Evolutionary conservation across 177 flowering plant species (phyloP).

Genomic region (Telopea speciosissima): DNA sequence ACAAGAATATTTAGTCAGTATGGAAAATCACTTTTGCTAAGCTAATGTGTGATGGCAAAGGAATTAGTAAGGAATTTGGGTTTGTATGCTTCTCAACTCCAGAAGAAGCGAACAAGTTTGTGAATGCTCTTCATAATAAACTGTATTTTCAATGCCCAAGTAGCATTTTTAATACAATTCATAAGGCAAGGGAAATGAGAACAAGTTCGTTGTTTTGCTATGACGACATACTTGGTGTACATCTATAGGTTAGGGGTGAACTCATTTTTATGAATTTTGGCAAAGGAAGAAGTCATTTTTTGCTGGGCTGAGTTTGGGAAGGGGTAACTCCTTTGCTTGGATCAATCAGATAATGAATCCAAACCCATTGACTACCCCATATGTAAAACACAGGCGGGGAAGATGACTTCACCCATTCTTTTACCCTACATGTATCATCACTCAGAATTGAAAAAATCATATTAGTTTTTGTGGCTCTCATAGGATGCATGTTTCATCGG

Average conservation of each 20-base stretch:
- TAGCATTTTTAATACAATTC: neutral
- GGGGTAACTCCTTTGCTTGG: neutral
- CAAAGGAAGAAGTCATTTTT: neutral
- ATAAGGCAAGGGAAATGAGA: too few relatives aligned
- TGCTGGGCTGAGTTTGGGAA: neutral
- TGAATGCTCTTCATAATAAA: constrained; percentile 61
- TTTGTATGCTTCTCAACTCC: constrained; percentile 85
- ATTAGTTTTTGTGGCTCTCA: neutral
- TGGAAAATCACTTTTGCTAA: constrained; percentile 76
- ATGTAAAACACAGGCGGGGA: neutral
- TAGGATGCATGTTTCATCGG: constrained; percentile 62
- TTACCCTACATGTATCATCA: neutral
- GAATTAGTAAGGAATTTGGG: constrained; percentile 82
- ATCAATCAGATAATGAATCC: neutral
- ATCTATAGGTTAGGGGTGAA: too few relatives aligned
- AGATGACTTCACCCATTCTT: neutral
- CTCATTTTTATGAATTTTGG: too few relatives aligned
- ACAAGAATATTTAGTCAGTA: constrained; percentile 59
- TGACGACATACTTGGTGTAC: too few relatives aligned
- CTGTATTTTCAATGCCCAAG: neutral
- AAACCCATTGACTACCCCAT: neutral
- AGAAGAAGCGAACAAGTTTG: constrained; percentile 77
- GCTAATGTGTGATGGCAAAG: constrained; percentile 72
- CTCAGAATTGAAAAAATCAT: neutral
- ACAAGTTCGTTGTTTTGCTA: too few relatives aligned